A percentile compares a stretch with the other conserved stretches of the same genome.
Evolutionary conservation across 2,329 filamentous ascomycete genomes (phyloP).

Genomic region (Parascedosporium putredinis): DNA sequence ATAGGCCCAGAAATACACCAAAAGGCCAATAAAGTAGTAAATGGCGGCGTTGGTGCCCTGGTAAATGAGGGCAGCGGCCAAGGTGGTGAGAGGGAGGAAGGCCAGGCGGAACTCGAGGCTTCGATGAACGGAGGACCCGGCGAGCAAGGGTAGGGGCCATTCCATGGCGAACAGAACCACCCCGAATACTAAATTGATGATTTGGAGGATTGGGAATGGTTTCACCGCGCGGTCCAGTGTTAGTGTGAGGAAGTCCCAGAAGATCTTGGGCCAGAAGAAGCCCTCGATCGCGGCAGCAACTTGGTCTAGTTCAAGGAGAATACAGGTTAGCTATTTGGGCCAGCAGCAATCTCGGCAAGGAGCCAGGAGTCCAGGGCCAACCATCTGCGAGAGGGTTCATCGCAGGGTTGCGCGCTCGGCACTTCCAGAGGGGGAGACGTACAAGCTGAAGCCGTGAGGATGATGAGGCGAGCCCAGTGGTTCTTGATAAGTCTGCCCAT

Average conservation of each 20-base stretch:
- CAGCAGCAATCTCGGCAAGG: no score
- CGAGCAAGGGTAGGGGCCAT: constrained; percentile 74
- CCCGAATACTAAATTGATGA: constrained; percentile 77
- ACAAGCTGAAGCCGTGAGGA: constrained; percentile 75
- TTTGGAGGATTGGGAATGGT: constrained; percentile 80
- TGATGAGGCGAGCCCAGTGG: constrained; percentile 92
- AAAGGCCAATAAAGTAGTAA: constrained; percentile 81
- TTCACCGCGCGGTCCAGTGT: constrained; percentile 79
- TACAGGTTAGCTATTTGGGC: neutral
- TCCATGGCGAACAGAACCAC: constrained; percentile 74
- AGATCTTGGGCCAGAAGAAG: constrained; percentile 98
- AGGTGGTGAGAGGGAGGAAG: constrained; percentile 66
- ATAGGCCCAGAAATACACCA: constrained; percentile 92
- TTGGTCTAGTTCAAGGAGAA: constrained; percentile 53
- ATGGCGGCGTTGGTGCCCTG: constrained; percentile 86
- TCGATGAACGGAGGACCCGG: constrained; percentile 68
- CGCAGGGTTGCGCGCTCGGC: no score
- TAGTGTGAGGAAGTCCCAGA: constrained; percentile 93
- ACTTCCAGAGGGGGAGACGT: constrained; percentile 26
- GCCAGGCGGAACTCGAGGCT: constrained; percentile 80
- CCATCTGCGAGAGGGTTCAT: no score
- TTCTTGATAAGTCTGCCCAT: constrained; percentile 99
- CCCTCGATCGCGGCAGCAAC: constrained; percentile 69
- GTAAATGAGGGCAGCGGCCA: constrained; percentile 71
- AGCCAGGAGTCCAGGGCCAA: no score